phyloP scores from a whole-genome alignment of 805 yeast species.

The Candida ficus region DNA sequence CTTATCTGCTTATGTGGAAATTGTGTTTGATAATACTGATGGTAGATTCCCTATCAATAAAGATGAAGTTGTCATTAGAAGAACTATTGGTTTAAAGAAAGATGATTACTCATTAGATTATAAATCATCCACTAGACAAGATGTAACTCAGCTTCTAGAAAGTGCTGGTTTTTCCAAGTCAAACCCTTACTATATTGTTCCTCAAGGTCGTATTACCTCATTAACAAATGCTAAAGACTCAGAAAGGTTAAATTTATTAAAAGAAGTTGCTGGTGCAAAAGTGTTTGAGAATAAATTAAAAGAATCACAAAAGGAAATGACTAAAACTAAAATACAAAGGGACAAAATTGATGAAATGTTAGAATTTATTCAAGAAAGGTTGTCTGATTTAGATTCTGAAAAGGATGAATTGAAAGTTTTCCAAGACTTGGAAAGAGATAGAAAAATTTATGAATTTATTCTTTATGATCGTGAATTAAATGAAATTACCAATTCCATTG shows the following conservation, averaged over 20 bases:
- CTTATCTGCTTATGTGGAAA: constrained; percentile 90
- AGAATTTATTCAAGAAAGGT: constrained; percentile 60
- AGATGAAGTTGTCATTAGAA: constrained; percentile 66
- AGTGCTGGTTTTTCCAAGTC: constrained; percentile 88
- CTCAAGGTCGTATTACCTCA: constrained; percentile 88
- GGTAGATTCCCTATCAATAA: constrained; percentile 53
- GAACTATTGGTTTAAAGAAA: constrained; percentile 90
- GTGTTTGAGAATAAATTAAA: constrained; percentile 78
- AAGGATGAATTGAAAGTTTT: constrained; percentile 66
- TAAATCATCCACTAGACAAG: constrained; percentile 72
- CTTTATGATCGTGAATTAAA: constrained; percentile 72
- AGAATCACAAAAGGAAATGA: constrained; percentile 79
- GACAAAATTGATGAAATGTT: constrained; percentile 72
- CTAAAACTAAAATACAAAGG: constrained; percentile 60
- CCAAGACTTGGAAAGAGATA: constrained; percentile 60
- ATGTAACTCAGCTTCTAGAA: constrained; percentile 75
- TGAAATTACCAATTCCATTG: constrained; percentile 56
- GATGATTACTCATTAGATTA: constrained; percentile 87
- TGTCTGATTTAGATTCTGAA: constrained; percentile 77
- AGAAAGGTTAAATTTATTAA: constrained; percentile 72
- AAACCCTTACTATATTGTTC: constrained; percentile 93
- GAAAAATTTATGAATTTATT: constrained; percentile 66
- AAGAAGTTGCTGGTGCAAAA: constrained; percentile 93
- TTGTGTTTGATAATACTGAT: constrained; percentile 77
- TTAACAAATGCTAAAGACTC: constrained; percentile 85